Evolutionary conservation across 352 stramenopile species (phyloP).

Genomic region (Pythium coloratum): DNA sequence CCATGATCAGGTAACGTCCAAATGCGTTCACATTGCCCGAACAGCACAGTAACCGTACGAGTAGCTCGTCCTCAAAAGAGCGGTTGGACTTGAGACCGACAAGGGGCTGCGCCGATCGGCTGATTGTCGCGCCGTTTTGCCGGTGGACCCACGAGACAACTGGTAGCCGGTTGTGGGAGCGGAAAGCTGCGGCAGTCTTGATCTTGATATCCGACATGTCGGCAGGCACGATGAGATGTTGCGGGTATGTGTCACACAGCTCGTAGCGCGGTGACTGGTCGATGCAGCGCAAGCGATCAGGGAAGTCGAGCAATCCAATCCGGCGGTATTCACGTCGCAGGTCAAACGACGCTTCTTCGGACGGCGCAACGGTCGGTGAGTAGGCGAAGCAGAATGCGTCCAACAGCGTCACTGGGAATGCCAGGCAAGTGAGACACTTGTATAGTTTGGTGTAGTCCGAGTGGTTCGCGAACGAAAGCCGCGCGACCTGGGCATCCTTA

Average conservation of each 20-base stretch:
- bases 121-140: constrained; percentile 74
- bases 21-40: constrained; percentile 43
- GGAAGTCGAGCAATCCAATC: constrained; percentile 69
- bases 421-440: constrained; percentile 74
- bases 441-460: constrained; percentile 75
- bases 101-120: constrained; percentile 75
- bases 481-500: constrained; percentile 72
- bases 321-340: constrained; percentile 77
- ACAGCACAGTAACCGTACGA: constrained; percentile 73
- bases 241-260: constrained; percentile 95
- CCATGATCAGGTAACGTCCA: constrained; percentile 81
- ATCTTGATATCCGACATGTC: constrained; percentile 91
- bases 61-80: constrained; percentile 72
- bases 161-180: constrained; percentile 66
- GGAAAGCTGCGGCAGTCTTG: constrained; percentile 68
- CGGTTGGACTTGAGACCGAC: constrained; percentile 80
- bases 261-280: constrained; percentile 76
- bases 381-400: constrained; percentile 87
- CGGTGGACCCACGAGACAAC: constrained; percentile 80
- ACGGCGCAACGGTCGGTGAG: constrained; percentile 63
- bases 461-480: constrained; percentile 70
- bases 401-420: constrained; percentile 68
- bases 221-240: constrained; percentile 90
- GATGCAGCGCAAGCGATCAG: constrained; percentile 69
- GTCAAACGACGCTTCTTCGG: constrained; percentile 78